Base-by-base conservation (phyloP, 2,329 filamentous ascomycete species). In the Penicillium sp. region DNA sequence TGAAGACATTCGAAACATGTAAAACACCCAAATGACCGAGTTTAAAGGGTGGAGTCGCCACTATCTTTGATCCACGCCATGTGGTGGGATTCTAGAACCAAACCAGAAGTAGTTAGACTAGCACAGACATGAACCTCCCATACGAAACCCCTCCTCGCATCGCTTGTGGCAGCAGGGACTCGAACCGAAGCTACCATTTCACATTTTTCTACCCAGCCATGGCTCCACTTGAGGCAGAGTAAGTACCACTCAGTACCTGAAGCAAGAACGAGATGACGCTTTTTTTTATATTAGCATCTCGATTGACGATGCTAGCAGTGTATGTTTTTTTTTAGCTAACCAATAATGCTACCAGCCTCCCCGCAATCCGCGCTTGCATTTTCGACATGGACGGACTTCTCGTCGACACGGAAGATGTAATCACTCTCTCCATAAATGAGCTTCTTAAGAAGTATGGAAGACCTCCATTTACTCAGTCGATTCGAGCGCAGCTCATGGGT, bases 371-470 rank as follows among this genome's bases (percentile, higher is more conserved):
- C 21, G 70, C 70, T 43, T 71, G 67, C 55, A 71, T 73, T 44
- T 73, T 72, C 42, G 69, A 72, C 56, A 59, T 72, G 54, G 70
- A 72, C 45, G 69, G 70, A 2, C 63, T 69, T 6, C 67, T 73
- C 45, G 66, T 71, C 55, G 69, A 71, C 48, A 65, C 70, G 31
- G 70, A 73, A 58, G 70, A 71, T 56, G 68, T 68, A 29, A 65
- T 69, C 29, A 65, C 63, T 24, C 42, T 44, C 13, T 58, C 56
- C n/a, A 59, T 42, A 1, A 64, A 65, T 40, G 2, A 58, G 10
- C 34, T 66, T 5, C 63, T 66, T 3, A 14, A 54, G 45, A 62
- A 62, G n/a, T 62, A 67, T 18, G 46, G 45, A 8, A 53, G 57
- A 6, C 63, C 65, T 16, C 27, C 46, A 13, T 53, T 66, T 1